Base-by-base conservation (phyloP, 345 rosid species). In the Aethionema arabicum region DNA sequence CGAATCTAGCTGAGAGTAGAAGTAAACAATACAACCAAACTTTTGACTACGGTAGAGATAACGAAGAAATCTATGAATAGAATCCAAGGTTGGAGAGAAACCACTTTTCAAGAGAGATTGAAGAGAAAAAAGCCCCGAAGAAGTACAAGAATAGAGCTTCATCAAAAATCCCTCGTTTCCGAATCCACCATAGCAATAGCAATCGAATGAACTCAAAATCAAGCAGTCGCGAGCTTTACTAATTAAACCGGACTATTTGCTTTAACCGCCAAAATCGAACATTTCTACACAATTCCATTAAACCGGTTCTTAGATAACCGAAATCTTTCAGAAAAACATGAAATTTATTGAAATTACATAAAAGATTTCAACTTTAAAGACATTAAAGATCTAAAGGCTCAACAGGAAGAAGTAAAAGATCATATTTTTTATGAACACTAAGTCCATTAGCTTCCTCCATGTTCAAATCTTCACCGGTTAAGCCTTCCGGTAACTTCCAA, bases 401-500 rank as follows among this genome's bases (percentile, higher is more conserved):
- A 21, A 59, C 32, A 58, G 72, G 72, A 53, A 66, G 57, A 59
- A 72, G 76, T 32, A 51, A 31, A 47, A 66, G 76, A 11, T 60
- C 57, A 30, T 52, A 43, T 48, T 65, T 72, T 58, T 53, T 72
- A 14, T 65, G 57, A 4, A 31, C 35, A 59, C 52, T 59, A 52
- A 72, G 72, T 52, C 76, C 72, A 59, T 6, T 21, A n/a, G 45
- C 58, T 59, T 72, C 76, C 3, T 47, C 63, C 72, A 66, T 65
- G 44, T 59, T 32, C 31, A 72, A 44, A 45, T 52, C 57, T 50
- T 65, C 38, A 36, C 21, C 54, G 5, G 7, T 40, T 11, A n/a
- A 6, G 12, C 67, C 80, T 11, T 52, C 15, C 5, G 80, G 76
- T 12, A 73, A 30, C 56, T 76, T 57, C 80, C 80, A 78, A 2